Percentiles rank a stretch among this genome's conserved stretches.
phyloP scores from a whole-genome alignment of 2,329 filamentous ascomycete genomes.

The Sporothrix inflata region DNA sequence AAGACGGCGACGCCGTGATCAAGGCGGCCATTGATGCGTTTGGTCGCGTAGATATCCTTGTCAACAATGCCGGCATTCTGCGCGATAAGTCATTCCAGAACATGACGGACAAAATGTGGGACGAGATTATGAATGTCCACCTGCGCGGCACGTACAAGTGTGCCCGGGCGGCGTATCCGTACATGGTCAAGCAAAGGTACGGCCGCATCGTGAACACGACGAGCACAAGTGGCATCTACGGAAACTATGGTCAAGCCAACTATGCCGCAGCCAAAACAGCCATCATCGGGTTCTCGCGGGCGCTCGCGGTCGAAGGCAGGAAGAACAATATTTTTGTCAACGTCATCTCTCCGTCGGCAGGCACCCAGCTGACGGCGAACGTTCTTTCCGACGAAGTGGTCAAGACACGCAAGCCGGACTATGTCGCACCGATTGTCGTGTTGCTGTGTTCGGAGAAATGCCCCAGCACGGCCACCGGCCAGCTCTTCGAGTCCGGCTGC shows the following conservation, averaged over 20 bases:
- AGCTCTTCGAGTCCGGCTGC: constrained; percentile 90
- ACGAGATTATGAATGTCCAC: constrained; percentile 89
- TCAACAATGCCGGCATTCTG: constrained; percentile 91
- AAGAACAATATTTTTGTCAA: constrained; percentile 99
- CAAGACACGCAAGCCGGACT: constrained; percentile 98
- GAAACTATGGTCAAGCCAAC: constrained; percentile 98
- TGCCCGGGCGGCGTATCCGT: constrained; percentile 95
- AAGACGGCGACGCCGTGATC: constrained; percentile 88
- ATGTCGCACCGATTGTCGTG: constrained; percentile 90
- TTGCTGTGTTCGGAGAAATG: constrained; percentile 83
- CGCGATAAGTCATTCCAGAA: constrained; percentile 97
- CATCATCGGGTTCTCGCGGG: constrained; percentile 93
- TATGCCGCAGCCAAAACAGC: constrained; percentile 92
- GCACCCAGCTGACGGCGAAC: constrained; percentile 90
- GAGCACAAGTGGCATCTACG: constrained; percentile 95
- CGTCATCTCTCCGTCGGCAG: constrained; percentile 96
- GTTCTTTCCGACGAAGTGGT: constrained; percentile 97
- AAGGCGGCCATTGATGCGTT: constrained; percentile 92
- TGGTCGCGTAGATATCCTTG: constrained; percentile 91
- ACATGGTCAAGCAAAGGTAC: constrained; percentile 98
- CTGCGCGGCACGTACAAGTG: constrained; percentile 94
- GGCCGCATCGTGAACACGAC: constrained; percentile 96
- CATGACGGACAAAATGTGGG: constrained; percentile 95
- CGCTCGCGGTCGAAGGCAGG: constrained; percentile 85
- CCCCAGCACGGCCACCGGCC: constrained; percentile 79